Evolutionary conservation across 2,329 filamentous ascomycete genomes (phyloP).

Genomic region (Aureobasidium vineae): DNA sequence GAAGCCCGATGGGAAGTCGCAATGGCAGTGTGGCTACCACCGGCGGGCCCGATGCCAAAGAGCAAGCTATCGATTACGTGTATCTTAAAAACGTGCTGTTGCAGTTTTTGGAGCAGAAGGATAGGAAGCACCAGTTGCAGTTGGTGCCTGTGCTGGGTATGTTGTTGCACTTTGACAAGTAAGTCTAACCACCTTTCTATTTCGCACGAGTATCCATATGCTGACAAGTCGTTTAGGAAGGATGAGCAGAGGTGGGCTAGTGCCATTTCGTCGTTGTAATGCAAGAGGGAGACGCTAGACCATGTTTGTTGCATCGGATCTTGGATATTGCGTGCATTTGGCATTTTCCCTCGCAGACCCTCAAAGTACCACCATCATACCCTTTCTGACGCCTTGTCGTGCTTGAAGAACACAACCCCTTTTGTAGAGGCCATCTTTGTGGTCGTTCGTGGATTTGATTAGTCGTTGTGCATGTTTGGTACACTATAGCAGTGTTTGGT

Average conservation of each 20-base stretch:
- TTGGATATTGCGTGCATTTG: too few relatives aligned
- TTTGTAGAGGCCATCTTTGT: too few relatives aligned
- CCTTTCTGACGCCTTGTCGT: too few relatives aligned
- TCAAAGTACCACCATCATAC: too few relatives aligned
- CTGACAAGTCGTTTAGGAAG: constrained; percentile 44
- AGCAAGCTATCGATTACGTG: constrained; percentile 51
- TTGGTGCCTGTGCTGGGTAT: constrained; percentile 75
- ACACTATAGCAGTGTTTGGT: too few relatives aligned
- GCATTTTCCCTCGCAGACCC: too few relatives aligned
- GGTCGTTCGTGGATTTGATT: too few relatives aligned
- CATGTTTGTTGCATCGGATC: too few relatives aligned
- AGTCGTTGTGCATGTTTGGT: too few relatives aligned
- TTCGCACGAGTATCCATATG: constrained; percentile 27
- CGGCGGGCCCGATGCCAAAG: constrained; percentile 25
- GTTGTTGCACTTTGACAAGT: constrained; percentile 75
- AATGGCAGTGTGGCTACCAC: constrained; percentile 31
- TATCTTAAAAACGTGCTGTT: constrained; percentile 80
- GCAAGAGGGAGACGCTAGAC: too few relatives aligned
- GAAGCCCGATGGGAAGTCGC: constrained; percentile 47
- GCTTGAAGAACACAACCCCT: too few relatives aligned
- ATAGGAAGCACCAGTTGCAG: constrained; percentile 71
- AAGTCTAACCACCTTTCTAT: constrained; percentile 37
- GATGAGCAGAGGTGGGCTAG: constrained; percentile 87
- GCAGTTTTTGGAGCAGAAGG: constrained; percentile 78
- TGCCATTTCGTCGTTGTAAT: constrained; percentile 59